Evolutionary conservation across 2,329 filamentous ascomycete species (phyloP), one percentile per base, ranked within the genome.

Genomic region (Ceratocystis huliohia): DNA sequence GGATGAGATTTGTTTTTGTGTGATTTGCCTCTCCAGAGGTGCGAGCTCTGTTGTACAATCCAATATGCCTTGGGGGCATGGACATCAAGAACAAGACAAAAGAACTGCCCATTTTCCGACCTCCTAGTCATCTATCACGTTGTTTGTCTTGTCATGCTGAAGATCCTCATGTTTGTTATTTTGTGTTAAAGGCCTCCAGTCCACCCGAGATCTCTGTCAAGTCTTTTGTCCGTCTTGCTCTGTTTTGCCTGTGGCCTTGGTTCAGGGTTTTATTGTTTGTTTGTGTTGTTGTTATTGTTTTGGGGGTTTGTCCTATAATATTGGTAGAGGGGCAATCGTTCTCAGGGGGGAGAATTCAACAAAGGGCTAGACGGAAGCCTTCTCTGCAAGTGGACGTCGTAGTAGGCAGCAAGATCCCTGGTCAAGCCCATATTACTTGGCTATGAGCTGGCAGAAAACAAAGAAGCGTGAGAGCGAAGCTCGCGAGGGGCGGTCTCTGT

Each of bases 371-470:
- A 59, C 37, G 25, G 28, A 20, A 13, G 25, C 3, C 28, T 59
- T 59, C 25, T 33, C 25, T n/a, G 15, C 56, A 25, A 37, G 25
- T 59, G n/a, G 15, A n/a, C 25, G 56, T 59, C 7, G 28, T 20
- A 37, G 28, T 57, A n/a, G 50, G 50, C 50, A 56, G 50, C 10
- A 28, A 37, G 61, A 64, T 30, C 62, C 62, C n/a, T 48, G 45
- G 45, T 8, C 25, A 64, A 28, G 7, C 45, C 50, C 44, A 64
- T 64, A 30, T 64, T 64, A 64, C 45, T 64, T 37, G 37, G 37
- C 30, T 13, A 30, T 63, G 59, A 30, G 25, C 22, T 64, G 45
- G 56, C 56, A 59, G 56, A 30, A 28, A 30, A 41, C 37, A 41
- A 3, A 41, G 37, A 41, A 41, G 37, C 37, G 10, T 41, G 37